Conservation (phyloP, 768 basidiomycete species). For the Lentinula raphanica region DNA sequence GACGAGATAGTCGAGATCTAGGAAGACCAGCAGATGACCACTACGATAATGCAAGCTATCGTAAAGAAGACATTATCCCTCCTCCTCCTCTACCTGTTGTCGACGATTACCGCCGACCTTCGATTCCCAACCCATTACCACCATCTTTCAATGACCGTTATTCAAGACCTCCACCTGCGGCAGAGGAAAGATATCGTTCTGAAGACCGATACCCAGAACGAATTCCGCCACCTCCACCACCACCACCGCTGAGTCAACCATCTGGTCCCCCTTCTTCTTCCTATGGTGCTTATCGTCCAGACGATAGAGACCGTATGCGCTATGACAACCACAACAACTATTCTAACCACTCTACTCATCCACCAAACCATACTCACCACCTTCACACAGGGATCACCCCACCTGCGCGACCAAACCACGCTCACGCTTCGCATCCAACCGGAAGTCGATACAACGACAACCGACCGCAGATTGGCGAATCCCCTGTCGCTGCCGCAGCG, state of each 20-base stretch:
- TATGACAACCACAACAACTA: not conserved
- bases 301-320: not conserved
- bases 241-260: not conserved
- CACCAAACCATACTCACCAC: not conserved
- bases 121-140: not conserved
- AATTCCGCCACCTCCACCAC: not conserved
- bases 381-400: not conserved
- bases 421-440: not conserved
- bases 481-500: slow-evolving; percentile 4
- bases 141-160: not conserved
- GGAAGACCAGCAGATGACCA: not conserved
- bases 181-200: not conserved
- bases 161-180: not conserved
- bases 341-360: not conserved
- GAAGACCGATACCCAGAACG: not conserved
- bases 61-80: slow-evolving; percentile 1
- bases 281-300: not conserved
- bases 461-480: slow-evolving; percentile 2
- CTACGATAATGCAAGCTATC: slow-evolving; percentile 1
- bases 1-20: not conserved
- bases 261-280: not conserved
- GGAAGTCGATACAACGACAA: slow-evolving; percentile 1
- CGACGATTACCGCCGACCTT: not conserved
- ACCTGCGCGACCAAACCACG: not conserved
- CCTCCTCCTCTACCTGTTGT: not conserved